Conservation (phyloP, 2,329 filamentous ascomycete genomes). For the Stagonosporopsis cucurbitacearum region DNA sequence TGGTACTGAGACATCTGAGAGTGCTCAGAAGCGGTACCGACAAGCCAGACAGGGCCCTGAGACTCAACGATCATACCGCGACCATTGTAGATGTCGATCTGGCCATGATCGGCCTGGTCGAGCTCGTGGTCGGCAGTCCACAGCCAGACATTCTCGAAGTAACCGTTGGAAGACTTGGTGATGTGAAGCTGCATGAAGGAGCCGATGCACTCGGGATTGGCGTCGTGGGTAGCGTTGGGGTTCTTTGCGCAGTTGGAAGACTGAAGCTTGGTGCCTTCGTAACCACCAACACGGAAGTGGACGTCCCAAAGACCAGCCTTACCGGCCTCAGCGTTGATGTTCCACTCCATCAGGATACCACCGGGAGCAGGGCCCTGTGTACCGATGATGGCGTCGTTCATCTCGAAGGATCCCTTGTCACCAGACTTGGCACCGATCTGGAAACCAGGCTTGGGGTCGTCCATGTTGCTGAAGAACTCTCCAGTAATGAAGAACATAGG, state of each 20-base stretch:
- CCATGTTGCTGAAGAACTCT: slow-evolving; percentile 72
- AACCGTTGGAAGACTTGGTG: slow-evolving; percentile 66
- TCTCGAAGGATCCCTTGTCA: slow-evolving; percentile 81
- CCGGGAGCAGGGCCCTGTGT: slow-evolving; percentile 84
- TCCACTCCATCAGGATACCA: slow-evolving; percentile 92
- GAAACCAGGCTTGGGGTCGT: slow-evolving; percentile 82
- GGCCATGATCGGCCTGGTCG: slow-evolving; percentile 72
- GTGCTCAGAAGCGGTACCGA: slow-evolving; percentile 71
- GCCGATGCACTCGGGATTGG: slow-evolving; percentile 73
- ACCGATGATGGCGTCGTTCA: slow-evolving; percentile 85
- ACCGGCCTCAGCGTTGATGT: slow-evolving; percentile 72
- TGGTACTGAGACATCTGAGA: slow-evolving; percentile 75
- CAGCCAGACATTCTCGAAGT: slow-evolving; percentile 89
- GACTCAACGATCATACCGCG: slow-evolving; percentile 83
- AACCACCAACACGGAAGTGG: slow-evolving; percentile 92
- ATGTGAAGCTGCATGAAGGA: slow-evolving; percentile 70
- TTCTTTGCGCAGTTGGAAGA: slow-evolving; percentile 81
- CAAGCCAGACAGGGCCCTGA: slow-evolving; percentile 77
- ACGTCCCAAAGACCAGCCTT: slow-evolving; percentile 89
- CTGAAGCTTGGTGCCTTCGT: slow-evolving; percentile 82
- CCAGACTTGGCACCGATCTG: slow-evolving; percentile 76
- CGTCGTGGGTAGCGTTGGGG: slow-evolving; percentile 65
- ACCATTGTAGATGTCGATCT: slow-evolving; percentile 87
- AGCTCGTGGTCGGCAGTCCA: slow-evolving; percentile 93
- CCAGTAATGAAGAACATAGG: slow-evolving; percentile 86